Evolutionary conservation across 2,329 filamentous ascomycete genomes (phyloP).

Genomic region (Trichophyton schoenleinii): DNA sequence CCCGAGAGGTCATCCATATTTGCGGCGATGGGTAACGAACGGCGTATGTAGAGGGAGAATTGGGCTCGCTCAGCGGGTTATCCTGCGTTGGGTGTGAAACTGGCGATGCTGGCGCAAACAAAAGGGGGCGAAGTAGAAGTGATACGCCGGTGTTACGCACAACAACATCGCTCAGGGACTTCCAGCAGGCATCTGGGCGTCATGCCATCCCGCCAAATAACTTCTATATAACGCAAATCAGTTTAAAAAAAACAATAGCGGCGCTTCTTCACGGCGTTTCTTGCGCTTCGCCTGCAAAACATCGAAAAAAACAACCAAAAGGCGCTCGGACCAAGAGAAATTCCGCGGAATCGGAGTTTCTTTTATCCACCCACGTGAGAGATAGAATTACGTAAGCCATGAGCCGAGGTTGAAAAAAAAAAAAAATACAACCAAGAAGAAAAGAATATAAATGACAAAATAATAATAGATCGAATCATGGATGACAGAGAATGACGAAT

Average conservation of each 20-base stretch:
- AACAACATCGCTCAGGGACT: not conserved
- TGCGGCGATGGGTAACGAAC: constrained; percentile 5
- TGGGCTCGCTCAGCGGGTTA: not conserved
- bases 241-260: too few species aligned
- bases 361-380: not conserved
- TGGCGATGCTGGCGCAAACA: not conserved
- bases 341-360: not conserved
- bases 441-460: not conserved
- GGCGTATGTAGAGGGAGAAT: not conserved
- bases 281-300: not conserved
- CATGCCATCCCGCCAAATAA: not conserved
- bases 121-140: not conserved
- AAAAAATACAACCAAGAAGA: not conserved
- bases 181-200: not conserved
- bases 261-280: too few species aligned
- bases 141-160: not conserved
- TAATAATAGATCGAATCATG: not conserved
- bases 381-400: not conserved
- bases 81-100: not conserved
- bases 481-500: not conserved
- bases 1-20: constrained; percentile 38
- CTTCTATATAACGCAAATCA: not conserved
- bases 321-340: not conserved
- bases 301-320: not conserved
- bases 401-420: not conserved